Evolutionary conservation across 257 asterid genomes (phyloP), one percentile per base, ranked within the genome.

Genomic region (Rehmannia glutinosa): DNA sequence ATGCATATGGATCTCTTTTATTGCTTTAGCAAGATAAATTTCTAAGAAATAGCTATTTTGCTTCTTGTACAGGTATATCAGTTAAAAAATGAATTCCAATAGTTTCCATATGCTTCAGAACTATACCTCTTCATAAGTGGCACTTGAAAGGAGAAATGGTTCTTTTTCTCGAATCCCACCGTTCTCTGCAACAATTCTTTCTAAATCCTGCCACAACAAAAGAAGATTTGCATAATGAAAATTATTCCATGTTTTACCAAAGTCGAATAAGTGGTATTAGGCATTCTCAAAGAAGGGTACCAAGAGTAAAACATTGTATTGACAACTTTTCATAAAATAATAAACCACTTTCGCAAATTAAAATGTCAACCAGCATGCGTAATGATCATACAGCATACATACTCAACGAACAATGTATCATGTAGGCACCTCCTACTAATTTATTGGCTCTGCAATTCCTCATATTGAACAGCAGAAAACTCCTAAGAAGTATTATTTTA

Each of bases 111-210:
- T 8, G 60, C 42, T 38, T 50, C 53, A 43, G 68, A 62, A 11
- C 46, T 2, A 53, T 84, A 85, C 97, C 90, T 87, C 78, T 50
- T 80, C 87, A 62, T 60, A 78, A 69, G 75, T 52, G 62, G 76
- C 30, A 63, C 69, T 78, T 27, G 87, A 75, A 60, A 93, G 94
- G 62, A 66, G 82, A 80, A 93, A 93, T 65, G 96, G 99, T 70
- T 90, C 99, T 68, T 81, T 82, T 63, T 88, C 99, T 51, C 75
- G 77, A 67, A 84, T 43, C 69, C 95, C 99, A 12, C 84, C 85
- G 70, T 83, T 90, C 45, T 82, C 83, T 53, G 81, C 78, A 47
- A 88, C 12, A 46, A 93, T 88, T 78, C 97, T 86, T 71, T 89
- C 92, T 45, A 93, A 74, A 73, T 88, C 96, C 99, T 93, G 87